These are phyloP conservation scores for Penicillium sp. DNA, from an alignment of 2,329 filamentous ascomycete species.

Conservation along the genomic window DNA sequence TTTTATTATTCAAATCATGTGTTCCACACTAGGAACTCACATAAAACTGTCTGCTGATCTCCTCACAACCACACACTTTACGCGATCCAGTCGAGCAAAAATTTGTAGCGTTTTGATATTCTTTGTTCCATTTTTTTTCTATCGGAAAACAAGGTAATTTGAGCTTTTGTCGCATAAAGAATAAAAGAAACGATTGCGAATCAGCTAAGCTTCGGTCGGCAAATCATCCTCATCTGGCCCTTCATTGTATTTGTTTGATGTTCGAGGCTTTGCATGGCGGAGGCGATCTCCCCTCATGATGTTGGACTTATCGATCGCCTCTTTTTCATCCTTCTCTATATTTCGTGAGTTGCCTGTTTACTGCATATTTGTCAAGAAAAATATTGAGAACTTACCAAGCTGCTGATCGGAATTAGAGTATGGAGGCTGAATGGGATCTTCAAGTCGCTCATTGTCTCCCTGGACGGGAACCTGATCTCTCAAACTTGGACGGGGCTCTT, in stretches of 20 bases:
- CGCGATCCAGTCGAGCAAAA: no score
- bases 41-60: no score
- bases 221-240: constrained; percentile 19
- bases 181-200: no score
- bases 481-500: constrained; percentile 22
- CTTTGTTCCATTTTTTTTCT: no score
- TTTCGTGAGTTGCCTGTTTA: no score
- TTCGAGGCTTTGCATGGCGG: constrained; percentile 18
- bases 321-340: constrained; percentile 13
- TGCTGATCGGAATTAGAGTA: constrained; percentile 35
- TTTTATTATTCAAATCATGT: no score
- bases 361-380: no score
- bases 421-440: constrained; percentile 36
- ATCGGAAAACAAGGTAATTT: no score
- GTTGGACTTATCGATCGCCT: constrained; percentile 19
- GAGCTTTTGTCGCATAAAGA: no score
- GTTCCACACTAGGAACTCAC: no score
- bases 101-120: no score
- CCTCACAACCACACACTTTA: no score
- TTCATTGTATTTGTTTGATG: constrained; percentile 19
- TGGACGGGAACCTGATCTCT: constrained; percentile 28
- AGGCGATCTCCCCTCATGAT: constrained; percentile 16
- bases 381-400: constrained; percentile 25
- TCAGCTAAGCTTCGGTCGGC: background rate
- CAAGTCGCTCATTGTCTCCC: constrained; percentile 24